Percentiles rank a stretch among this genome's conserved stretches.
phyloP scores from a whole-genome alignment of 352 stramenopile genomes.

The Phytophthora sojae region DNA sequence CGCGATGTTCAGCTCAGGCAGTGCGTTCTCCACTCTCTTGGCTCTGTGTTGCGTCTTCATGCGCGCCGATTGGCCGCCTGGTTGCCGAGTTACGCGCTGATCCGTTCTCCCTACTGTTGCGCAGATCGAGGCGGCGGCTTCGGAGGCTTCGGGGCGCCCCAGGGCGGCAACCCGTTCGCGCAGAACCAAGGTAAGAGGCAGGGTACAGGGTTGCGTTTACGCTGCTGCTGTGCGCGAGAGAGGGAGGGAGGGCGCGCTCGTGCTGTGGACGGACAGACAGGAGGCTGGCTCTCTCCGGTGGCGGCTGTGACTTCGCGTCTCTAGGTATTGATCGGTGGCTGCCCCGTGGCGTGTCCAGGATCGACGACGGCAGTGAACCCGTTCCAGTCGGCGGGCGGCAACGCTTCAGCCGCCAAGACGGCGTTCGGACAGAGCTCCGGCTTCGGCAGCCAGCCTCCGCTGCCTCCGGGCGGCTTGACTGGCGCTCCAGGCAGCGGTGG shows the following conservation, averaged over 20 bases:
- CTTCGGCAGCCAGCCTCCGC: constrained; percentile 32
- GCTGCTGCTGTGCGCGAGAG: constrained; percentile 5
- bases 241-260: constrained; percentile 9
- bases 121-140: constrained; percentile 33
- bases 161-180: constrained; percentile 44
- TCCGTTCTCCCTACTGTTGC: constrained; percentile 4
- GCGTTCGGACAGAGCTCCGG: constrained; percentile 50
- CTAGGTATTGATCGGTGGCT: constrained; percentile 44
- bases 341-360: constrained; percentile 41
- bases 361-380: constrained; percentile 26
- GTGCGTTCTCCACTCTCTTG: constrained; percentile 25
- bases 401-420: constrained; percentile 19
- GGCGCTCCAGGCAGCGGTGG: constrained; percentile 10
- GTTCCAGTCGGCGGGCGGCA: constrained; percentile 37
- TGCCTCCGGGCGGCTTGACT: constrained; percentile 35
- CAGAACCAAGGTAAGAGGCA: constrained; percentile 50
- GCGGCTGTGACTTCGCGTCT: background rate
- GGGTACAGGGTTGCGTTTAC: constrained; percentile 7
- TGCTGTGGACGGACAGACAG: constrained; percentile 9
- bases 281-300: background rate
- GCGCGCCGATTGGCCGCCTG: background rate
- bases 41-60: background rate
- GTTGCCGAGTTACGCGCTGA: constrained; percentile 17
- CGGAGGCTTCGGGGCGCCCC: constrained; percentile 20
- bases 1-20: constrained; percentile 49